phyloP scores from a whole-genome alignment of 192 early-diverging fungal species.

The Coemansia aciculifera region DNA sequence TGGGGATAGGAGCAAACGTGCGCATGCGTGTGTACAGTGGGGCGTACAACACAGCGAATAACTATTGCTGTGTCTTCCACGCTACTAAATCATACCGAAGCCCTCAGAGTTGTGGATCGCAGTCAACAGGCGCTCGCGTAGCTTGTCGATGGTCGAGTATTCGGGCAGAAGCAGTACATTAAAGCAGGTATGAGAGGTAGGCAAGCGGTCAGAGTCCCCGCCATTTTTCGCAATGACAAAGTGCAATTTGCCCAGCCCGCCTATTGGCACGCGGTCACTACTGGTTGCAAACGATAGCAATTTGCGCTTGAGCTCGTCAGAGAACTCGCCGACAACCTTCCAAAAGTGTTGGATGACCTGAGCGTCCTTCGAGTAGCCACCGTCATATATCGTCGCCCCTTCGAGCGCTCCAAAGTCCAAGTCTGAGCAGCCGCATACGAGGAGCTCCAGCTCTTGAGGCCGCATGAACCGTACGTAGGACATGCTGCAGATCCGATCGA shows the following conservation, averaged over 20 bases:
- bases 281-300: constrained; percentile 91
- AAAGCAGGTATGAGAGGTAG: constrained; percentile 92
- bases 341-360: constrained; percentile 79
- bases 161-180: constrained; percentile 86
- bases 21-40: not conserved
- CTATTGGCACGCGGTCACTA: constrained; percentile 87
- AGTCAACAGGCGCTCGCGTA: constrained; percentile 72
- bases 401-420: constrained; percentile 83
- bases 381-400: constrained; percentile 80
- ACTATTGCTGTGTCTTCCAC: not conserved
- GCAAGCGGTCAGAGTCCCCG: constrained; percentile 80
- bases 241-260: constrained; percentile 79
- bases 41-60: too few relatives aligned
- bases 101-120: constrained; percentile 82
- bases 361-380: constrained; percentile 68
- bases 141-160: constrained; percentile 75
- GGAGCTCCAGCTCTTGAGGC: constrained; percentile 85
- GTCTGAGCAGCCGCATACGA: constrained; percentile 83
- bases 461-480: constrained; percentile 68
- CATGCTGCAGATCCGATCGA: constrained; percentile 59
- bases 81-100: constrained; percentile 70
- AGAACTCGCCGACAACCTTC: constrained; percentile 80
- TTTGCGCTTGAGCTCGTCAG: constrained; percentile 80
- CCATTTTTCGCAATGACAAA: constrained; percentile 88
- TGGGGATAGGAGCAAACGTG: not conserved